A percentile compares a stretch with the other conserved stretches of the same genome.
Evolutionary conservation across 768 basidiomycete genomes (phyloP).

Genomic region (Russula sp.): DNA sequence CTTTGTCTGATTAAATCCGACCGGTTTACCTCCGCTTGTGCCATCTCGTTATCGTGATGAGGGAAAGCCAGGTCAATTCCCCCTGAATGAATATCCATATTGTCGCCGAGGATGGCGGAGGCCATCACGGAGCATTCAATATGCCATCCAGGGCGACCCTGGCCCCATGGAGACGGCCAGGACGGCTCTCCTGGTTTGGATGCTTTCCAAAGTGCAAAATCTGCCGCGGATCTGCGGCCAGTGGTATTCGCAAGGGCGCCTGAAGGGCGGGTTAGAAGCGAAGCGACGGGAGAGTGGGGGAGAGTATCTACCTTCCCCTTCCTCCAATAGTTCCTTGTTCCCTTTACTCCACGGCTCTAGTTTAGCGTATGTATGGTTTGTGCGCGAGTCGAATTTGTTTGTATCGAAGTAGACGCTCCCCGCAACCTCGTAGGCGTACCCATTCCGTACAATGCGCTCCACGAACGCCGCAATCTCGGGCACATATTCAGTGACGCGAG

Average conservation of each 20-base stretch:
- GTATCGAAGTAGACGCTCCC: slow-evolving; percentile 95
- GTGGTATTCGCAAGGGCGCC: slow-evolving; percentile 51
- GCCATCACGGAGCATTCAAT: slow-evolving; percentile 99
- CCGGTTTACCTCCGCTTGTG: slow-evolving; percentile 78
- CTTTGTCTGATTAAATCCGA: slow-evolving; percentile 1
- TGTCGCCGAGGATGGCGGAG: slow-evolving; percentile 78
- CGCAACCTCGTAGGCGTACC: slow-evolving; percentile 67
- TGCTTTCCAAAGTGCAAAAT: slow-evolving; percentile 98
- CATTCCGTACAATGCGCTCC: slow-evolving; percentile 76
- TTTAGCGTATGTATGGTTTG: slow-evolving; percentile 85
- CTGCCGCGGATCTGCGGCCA: slow-evolving; percentile 74
- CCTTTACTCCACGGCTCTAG: slow-evolving; percentile 95
- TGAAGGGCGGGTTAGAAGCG: slow-evolving; percentile 26
- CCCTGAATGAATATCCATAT: slow-evolving; percentile 97
- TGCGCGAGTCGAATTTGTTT: slow-evolving; percentile 65
- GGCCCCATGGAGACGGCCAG: slow-evolving; percentile 96
- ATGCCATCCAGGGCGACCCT: slow-evolving; percentile 97
- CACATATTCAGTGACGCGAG: slow-evolving; percentile 95
- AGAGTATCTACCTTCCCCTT: slow-evolving; percentile 69
- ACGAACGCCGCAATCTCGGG: slow-evolving; percentile 92
- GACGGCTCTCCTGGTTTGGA: slow-evolving; percentile 94
- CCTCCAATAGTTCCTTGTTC: slow-evolving; percentile 82
- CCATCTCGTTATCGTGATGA: slow-evolving; percentile 98
- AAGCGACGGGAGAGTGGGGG: not conserved
- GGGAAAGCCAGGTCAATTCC: slow-evolving; percentile 98